A percentile compares a stretch with the other conserved stretches of the same genome.
Conservation (phyloP, 257 asterid genomes). For the Plantago major region DNA sequence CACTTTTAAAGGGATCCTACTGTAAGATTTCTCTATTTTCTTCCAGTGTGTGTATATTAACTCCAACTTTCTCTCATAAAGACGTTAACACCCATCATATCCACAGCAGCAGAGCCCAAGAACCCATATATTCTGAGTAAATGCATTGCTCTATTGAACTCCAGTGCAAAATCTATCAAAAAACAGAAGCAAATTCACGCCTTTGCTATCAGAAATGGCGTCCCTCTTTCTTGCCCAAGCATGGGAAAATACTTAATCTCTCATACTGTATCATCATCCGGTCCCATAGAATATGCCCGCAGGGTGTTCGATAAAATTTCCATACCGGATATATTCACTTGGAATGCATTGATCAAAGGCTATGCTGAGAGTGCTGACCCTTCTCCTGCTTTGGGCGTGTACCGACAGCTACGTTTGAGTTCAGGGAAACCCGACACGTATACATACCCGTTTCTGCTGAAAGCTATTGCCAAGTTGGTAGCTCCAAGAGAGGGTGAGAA, state of each 20-base stretch:
- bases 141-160: conserved; percentile 66
- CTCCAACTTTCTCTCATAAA: background rate
- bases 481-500: conserved; percentile 61
- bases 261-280: conserved; percentile 47
- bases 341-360: conserved; percentile 81
- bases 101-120: conserved; percentile 15
- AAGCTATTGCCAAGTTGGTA: conserved; percentile 59
- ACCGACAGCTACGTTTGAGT: conserved; percentile 32
- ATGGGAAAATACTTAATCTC: conserved; percentile 71
- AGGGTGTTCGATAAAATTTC: conserved; percentile 49
- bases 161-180: conserved; percentile 58
- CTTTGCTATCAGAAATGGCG: conserved; percentile 63
- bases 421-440: conserved; percentile 53
- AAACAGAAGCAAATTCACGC: conserved; percentile 67
- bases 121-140: conserved; percentile 47
- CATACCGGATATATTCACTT: conserved; percentile 61
- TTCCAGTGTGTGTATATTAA: background rate
- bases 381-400: conserved; percentile 49
- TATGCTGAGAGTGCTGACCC: conserved; percentile 80
- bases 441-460: conserved; percentile 72
- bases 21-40: conserved; percentile 33
- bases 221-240: conserved; percentile 44
- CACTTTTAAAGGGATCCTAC: conserved; percentile 74
- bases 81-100: background rate
- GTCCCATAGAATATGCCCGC: conserved; percentile 63